phyloP scores from a whole-genome alignment of 345 rosid genomes.

The Euclidium syriacum region DNA sequence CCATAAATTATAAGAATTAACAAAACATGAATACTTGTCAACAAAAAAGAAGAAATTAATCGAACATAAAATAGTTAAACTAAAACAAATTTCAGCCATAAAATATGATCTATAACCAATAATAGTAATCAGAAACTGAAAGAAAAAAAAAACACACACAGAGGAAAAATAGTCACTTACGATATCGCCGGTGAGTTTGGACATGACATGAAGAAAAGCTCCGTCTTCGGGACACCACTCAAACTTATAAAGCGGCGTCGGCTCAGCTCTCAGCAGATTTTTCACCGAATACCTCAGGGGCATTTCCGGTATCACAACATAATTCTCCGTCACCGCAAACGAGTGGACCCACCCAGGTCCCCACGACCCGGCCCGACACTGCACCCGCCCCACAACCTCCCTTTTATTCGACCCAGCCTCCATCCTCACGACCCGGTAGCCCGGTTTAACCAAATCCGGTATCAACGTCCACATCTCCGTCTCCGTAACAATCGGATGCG shows the following conservation, averaged over 20 bases:
- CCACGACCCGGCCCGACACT: conserved; percentile 67
- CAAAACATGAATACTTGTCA: not conserved
- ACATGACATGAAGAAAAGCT: conserved; percentile 76
- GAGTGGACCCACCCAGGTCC: conserved; percentile 98
- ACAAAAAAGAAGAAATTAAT: too few relatives aligned
- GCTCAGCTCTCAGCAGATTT: conserved; percentile 80
- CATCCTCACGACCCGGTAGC: conserved; percentile 82
- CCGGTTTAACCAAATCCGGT: conserved; percentile 75
- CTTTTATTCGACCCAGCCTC: conserved; percentile 66
- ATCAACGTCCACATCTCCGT: conserved; percentile 67
- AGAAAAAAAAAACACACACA: not conserved
- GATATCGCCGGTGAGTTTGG: conserved; percentile 74
- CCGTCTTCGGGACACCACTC: conserved; percentile 83
- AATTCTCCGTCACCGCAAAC: conserved; percentile 84
- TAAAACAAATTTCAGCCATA: too few relatives aligned
- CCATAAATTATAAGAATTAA: not conserved
- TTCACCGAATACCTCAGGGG: conserved; percentile 73
- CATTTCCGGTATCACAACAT: conserved; percentile 87
- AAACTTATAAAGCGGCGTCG: conserved; percentile 89
- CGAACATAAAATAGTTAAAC: too few relatives aligned
- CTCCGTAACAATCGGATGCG: conserved; percentile 87
- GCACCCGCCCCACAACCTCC: conserved; percentile 77
- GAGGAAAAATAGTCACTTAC: conserved; percentile 37
- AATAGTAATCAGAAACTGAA: not conserved
- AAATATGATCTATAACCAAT: not conserved